Percentiles rank a stretch among this genome's conserved stretches.
phyloP scores from a whole-genome alignment of 1,284 basidiomycete genomes.

The Singerocomus inundabilis region DNA sequence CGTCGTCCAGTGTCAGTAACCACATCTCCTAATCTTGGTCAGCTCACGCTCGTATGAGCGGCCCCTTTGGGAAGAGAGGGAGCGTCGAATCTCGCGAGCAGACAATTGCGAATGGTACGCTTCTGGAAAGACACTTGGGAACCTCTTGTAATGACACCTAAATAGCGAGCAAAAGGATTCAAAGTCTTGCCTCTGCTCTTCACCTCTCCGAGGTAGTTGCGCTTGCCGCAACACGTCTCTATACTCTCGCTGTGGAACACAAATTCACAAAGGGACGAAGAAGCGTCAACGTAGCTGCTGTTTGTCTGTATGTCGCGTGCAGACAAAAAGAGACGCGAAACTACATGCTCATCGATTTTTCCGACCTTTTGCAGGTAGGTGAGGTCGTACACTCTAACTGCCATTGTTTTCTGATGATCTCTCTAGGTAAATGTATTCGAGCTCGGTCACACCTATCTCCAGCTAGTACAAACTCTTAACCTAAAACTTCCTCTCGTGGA shows the following conservation, averaged over 20 bases:
- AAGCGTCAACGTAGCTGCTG: conserved; percentile 95
- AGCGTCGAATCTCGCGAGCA: conserved; percentile 81
- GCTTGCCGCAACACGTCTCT: conserved; percentile 80
- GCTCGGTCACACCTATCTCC: conserved; percentile 94
- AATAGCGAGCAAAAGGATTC: conserved; percentile 77
- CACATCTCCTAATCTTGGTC: conserved; percentile 7
- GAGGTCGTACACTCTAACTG: background rate
- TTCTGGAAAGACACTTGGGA: background rate
- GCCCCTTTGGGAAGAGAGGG: conserved; percentile 76
- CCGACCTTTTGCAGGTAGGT: conserved; percentile 82
- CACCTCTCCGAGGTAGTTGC: conserved; percentile 79
- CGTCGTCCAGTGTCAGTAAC: background rate
- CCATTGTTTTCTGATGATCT: background rate
- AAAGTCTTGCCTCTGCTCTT: conserved; percentile 76
- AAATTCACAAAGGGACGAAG: conserved; percentile 93
- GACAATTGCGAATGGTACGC: conserved; percentile 82
- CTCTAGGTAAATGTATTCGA: conserved; percentile 94
- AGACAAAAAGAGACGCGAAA: conserved; percentile 88
- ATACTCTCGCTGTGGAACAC: conserved; percentile 90
- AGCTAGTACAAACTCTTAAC: conserved; percentile 87
- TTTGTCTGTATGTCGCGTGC: conserved; percentile 95
- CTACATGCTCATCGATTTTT: conserved; percentile 99
- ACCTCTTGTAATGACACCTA: background rate
- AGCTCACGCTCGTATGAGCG: conserved; percentile 80
- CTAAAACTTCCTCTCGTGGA: conserved; percentile 91